Conservation (phyloP, 352 stramenopile species). For the Pseudoperonospora humuli region DNA sequence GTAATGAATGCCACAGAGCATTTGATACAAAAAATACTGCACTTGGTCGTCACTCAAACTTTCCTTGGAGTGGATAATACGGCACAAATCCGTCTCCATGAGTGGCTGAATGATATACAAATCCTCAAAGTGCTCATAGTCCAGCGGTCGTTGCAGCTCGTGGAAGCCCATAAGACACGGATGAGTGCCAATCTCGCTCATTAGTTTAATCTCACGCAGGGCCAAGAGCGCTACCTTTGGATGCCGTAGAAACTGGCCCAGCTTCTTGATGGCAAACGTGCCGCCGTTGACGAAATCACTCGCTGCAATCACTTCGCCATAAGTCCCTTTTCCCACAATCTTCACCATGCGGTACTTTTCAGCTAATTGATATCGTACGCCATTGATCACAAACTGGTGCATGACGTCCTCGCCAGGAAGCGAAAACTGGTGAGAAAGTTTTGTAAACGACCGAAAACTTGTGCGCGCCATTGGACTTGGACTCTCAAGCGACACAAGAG, state of each 20-base stretch:
- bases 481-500: conserved; percentile 17
- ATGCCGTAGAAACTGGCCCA: conserved; percentile 77
- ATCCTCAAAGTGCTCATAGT: conserved; percentile 91
- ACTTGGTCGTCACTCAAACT: conserved; percentile 91
- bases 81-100: conserved; percentile 96
- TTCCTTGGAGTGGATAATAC: conserved; percentile 83
- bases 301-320: conserved; percentile 85
- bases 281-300: conserved; percentile 79
- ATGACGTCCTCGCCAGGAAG: conserved; percentile 53
- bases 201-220: conserved; percentile 83
- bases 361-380: conserved; percentile 75
- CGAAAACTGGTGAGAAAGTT: conserved; percentile 19
- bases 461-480: conserved; percentile 9
- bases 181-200: conserved; percentile 75
- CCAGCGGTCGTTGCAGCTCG: conserved; percentile 71
- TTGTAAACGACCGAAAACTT: conserved; percentile 43
- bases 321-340: conserved; percentile 85
- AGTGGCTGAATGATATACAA: conserved; percentile 96
- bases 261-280: conserved; percentile 87
- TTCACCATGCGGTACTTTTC: conserved; percentile 88
- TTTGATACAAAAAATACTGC: conserved; percentile 95
- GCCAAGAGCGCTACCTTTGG: conserved; percentile 79
- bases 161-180: conserved; percentile 77
- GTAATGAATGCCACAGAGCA: conserved; percentile 92
- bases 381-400: conserved; percentile 86